Conservation (phyloP, 2,329 filamentous ascomycete genomes). For the Claviceps digitariae region DNA sequence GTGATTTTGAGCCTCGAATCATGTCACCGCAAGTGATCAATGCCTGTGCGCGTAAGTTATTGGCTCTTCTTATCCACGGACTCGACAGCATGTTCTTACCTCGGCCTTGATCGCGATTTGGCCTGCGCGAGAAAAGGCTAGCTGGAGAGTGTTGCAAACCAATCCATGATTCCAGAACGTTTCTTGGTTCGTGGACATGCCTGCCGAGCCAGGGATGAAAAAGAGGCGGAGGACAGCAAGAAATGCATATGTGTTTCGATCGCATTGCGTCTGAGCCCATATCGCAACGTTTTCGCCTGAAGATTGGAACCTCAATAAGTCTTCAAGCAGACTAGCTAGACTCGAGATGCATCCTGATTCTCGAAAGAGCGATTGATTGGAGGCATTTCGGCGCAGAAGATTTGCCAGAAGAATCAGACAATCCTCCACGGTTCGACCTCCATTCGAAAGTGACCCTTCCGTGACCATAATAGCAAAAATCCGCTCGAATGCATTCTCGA, state of each 20-base stretch:
- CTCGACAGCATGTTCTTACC: slow-evolving; percentile 29
- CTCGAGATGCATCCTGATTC: slow-evolving; percentile 74
- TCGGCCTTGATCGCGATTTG: slow-evolving; percentile 71
- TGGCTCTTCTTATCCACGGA: not conserved
- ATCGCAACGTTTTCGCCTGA: slow-evolving; percentile 47
- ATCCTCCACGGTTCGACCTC: slow-evolving; percentile 81
- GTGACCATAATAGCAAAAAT: slow-evolving; percentile 68
- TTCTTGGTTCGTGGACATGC: slow-evolving; percentile 70
- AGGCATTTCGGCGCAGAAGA: slow-evolving; percentile 70
- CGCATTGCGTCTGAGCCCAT: slow-evolving; percentile 65
- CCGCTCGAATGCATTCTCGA: slow-evolving; percentile 84
- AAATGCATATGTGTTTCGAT: slow-evolving; percentile 85
- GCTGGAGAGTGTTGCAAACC: slow-evolving; percentile 63
- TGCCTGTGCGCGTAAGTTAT: slow-evolving; percentile 37
- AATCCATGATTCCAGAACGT: slow-evolving; percentile 77
- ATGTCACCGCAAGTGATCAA: slow-evolving; percentile 76
- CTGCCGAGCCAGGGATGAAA: slow-evolving; percentile 63
- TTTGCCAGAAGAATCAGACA: slow-evolving; percentile 86
- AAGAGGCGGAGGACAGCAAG: slow-evolving; percentile 80
- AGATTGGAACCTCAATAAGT: slow-evolving; percentile 39
- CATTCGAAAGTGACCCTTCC: slow-evolving; percentile 71
- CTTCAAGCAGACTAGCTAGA: slow-evolving; percentile 54
- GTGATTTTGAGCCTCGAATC: slow-evolving; percentile 62
- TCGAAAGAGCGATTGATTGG: slow-evolving; percentile 87
- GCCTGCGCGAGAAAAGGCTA: slow-evolving; percentile 58